These are phyloP conservation scores for Russula sp. DNA, from an alignment of 768 basidiomycete genomes.

Conservation along the genomic window DNA sequence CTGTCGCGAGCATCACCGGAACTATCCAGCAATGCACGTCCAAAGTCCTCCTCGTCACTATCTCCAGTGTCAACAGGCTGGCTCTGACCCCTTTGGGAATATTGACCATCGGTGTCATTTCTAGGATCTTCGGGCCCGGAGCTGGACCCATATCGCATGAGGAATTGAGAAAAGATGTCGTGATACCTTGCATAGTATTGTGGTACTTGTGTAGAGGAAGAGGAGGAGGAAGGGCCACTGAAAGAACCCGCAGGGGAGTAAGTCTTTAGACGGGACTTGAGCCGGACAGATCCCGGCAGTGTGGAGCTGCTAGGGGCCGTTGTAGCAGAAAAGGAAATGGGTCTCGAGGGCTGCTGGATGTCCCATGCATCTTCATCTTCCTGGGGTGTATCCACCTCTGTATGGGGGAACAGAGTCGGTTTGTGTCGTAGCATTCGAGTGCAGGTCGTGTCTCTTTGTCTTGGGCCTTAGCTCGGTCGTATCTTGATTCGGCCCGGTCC, in stretches of 20 bases:
- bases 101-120: conserved; percentile 78
- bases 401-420: conserved; percentile 62
- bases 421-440: conserved; percentile 38
- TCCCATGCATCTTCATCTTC: conserved; percentile 44
- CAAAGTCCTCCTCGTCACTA: conserved; percentile 69
- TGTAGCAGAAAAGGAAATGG: conserved; percentile 24
- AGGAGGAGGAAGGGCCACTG: conserved; percentile 26
- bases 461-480: too few relatives aligned
- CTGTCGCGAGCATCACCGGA: conserved; percentile 44
- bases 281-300: conserved; percentile 18
- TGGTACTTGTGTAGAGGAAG: conserved; percentile 26
- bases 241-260: conserved; percentile 24
- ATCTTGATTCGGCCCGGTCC: conserved; percentile 3
- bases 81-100: conserved; percentile 65
- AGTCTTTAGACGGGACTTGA: conserved; percentile 22
- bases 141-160: conserved; percentile 64
- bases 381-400: conserved; percentile 46
- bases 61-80: conserved; percentile 61
- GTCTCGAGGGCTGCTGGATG: conserved; percentile 19
- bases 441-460: neutral
- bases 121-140: conserved; percentile 57
- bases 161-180: conserved; percentile 74
- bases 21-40: conserved; percentile 35
- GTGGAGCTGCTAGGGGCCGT: conserved; percentile 16
- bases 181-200: conserved; percentile 37